These are phyloP conservation scores for Boletus bicolor DNA, from an alignment of 768 basidiomycete genomes.

Conservation along the genomic window DNA sequence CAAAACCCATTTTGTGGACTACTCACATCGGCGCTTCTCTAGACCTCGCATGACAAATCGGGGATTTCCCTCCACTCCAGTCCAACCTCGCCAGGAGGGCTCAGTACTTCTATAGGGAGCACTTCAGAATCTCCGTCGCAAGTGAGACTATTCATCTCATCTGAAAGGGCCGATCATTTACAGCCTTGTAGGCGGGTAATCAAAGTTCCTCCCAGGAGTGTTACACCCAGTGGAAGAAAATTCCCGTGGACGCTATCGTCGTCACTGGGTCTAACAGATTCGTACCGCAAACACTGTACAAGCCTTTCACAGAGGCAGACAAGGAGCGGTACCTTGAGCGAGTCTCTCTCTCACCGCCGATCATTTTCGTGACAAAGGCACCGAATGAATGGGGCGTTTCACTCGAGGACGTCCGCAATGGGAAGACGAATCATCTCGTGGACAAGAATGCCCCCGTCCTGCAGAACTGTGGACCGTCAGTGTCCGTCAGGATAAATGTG, in stretches of 20 bases:
- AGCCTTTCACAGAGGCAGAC: conserved; percentile 68
- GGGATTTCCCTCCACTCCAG: not conserved
- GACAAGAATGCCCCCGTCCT: conserved; percentile 60
- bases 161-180: not conserved
- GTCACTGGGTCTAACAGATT: conserved; percentile 41
- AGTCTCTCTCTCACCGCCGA: conserved; percentile 55
- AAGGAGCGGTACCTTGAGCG: conserved; percentile 70
- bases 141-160: conserved; percentile 1
- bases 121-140: not conserved
- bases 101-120: not conserved
- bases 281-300: conserved; percentile 66
- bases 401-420: conserved; percentile 56
- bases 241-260: conserved; percentile 11
- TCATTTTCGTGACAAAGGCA: conserved; percentile 54
- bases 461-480: conserved; percentile 64
- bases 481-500: conserved; percentile 71
- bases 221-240: conserved; percentile 12
- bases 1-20: not conserved
- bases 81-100: not conserved
- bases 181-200: not conserved
- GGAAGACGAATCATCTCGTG: conserved; percentile 49
- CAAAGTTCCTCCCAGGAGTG: conserved; percentile 15
- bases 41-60: not conserved
- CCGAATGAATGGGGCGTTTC: conserved; percentile 59
- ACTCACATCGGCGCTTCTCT: not conserved